A percentile compares a stretch with the other conserved stretches of the same genome.
These are phyloP conservation scores for Cerrena zonata DNA, from an alignment of 1,284 basidiomycete genomes.

Conservation along the genomic window DNA sequence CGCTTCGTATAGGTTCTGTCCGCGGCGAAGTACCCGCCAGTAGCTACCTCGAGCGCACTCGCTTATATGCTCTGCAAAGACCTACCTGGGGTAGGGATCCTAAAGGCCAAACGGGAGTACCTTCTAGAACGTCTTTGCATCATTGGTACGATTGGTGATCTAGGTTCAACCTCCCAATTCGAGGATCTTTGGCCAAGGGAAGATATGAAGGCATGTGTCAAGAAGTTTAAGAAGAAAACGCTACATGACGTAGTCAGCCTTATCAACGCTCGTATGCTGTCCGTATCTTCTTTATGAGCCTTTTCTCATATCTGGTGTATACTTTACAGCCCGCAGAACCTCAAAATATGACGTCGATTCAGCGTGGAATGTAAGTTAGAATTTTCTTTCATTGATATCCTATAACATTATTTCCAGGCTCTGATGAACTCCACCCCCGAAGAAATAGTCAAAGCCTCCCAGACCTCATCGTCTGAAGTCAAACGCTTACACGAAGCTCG, in stretches of 20 bases:
- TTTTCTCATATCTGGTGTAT: not conserved
- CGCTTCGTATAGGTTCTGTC: conserved; percentile 17
- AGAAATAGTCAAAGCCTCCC: conserved; percentile 13
- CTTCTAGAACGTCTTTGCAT: conserved; percentile 27
- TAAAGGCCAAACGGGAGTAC: too few species aligned
- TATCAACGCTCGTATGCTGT: conserved; percentile 27
- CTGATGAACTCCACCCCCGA: conserved; percentile 16
- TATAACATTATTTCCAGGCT: conserved; percentile 1
- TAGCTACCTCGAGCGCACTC: conserved; percentile 27
- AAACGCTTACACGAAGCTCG: conserved; percentile 21
- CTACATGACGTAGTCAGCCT: conserved; percentile 26
- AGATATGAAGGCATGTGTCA: conserved; percentile 23
- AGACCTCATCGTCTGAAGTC: conserved; percentile 11
- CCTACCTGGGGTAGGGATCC: conserved; percentile 14
- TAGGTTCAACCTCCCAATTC: conserved; percentile 27
- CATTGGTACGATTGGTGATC: conserved; percentile 30
- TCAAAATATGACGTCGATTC: conserved; percentile 20
- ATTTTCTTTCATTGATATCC: not conserved
- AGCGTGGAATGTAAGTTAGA: conserved; percentile 18
- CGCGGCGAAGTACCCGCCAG: conserved; percentile 21
- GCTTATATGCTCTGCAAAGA: conserved; percentile 25
- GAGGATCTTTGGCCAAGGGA: conserved; percentile 19
- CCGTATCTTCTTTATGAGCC: not conserved
- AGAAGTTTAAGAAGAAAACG: conserved; percentile 26
- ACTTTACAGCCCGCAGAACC: conserved; percentile 19